Conservation (phyloP, 208 protist species). For the Trypanosoma brucei region DNA sequence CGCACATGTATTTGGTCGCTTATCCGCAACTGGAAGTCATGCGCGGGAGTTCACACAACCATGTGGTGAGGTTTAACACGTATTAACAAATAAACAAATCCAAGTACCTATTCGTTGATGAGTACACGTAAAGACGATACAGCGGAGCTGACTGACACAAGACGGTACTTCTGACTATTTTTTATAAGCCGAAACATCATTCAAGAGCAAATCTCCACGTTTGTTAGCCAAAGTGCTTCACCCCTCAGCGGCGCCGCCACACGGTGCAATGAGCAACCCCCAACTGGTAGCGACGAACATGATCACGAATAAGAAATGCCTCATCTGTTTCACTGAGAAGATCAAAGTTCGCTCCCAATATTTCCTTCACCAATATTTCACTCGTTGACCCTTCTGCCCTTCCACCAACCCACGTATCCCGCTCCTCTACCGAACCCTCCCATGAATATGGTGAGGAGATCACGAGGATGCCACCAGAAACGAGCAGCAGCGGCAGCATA, state of each 20-base stretch:
- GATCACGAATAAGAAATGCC: constrained; percentile 87
- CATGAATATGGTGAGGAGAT: constrained; percentile 85
- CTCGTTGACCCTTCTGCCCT: constrained; percentile 32
- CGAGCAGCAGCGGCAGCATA: constrained; percentile 36
- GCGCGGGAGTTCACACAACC: too few species aligned
- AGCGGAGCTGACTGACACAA: too few species aligned
- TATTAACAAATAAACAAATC: too few species aligned
- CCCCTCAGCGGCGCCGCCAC: constrained; percentile 29
- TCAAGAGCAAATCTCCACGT: neutral
- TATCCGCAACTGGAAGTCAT: too few species aligned
- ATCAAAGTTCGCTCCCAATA: constrained; percentile 62
- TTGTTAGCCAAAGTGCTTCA: neutral
- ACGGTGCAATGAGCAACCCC: constrained; percentile 81
- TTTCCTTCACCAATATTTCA: constrained; percentile 60
- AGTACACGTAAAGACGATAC: too few species aligned
- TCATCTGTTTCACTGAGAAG: constrained; percentile 70
- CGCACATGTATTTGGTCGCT: too few species aligned
- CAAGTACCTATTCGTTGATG: too few species aligned
- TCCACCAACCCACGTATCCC: constrained; percentile 73
- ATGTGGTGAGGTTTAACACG: too few species aligned
- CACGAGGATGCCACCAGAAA: constrained; percentile 64
- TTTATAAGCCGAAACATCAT: too few species aligned
- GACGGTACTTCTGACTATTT: too few species aligned
- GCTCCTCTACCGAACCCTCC: constrained; percentile 61
- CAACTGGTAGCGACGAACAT: constrained; percentile 83